Evolutionary conservation across 2,329 filamentous ascomycete species (phyloP).

Genomic region (Venturia carpophila): DNA sequence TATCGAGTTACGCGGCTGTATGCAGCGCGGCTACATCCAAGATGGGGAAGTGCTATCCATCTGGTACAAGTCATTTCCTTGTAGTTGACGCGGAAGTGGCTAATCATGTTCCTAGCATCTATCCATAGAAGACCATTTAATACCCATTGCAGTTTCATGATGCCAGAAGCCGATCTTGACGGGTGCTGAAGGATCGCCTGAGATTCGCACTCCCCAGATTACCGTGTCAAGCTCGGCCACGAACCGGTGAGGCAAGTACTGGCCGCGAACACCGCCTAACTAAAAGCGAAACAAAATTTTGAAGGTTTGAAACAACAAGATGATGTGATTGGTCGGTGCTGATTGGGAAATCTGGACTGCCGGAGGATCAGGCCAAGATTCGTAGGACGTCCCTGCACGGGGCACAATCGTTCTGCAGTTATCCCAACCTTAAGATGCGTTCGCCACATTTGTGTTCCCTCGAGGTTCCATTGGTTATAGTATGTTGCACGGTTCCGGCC

Average conservation of each 20-base stretch:
- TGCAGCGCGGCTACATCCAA: background rate
- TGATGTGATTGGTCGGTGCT: background rate
- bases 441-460: conserved; percentile 1
- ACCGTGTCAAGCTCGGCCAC: background rate
- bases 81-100: background rate
- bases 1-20: background rate
- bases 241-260: background rate
- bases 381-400: background rate
- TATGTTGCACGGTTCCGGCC: conserved; percentile 2
- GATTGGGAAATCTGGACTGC: background rate
- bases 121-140: background rate
- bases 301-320: background rate
- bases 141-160: conserved; percentile 7
- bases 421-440: background rate
- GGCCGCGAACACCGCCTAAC: background rate
- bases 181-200: background rate
- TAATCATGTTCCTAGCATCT: background rate
- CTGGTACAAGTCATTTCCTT: conserved; percentile 1
- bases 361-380: background rate
- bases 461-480: conserved; percentile 4
- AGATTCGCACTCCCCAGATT: background rate
- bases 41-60: background rate
- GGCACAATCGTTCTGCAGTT: background rate
- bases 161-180: conserved; percentile 10
- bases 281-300: background rate